phyloP scores from a whole-genome alignment of 208 protist species.

The Leishmania arabica region DNA sequence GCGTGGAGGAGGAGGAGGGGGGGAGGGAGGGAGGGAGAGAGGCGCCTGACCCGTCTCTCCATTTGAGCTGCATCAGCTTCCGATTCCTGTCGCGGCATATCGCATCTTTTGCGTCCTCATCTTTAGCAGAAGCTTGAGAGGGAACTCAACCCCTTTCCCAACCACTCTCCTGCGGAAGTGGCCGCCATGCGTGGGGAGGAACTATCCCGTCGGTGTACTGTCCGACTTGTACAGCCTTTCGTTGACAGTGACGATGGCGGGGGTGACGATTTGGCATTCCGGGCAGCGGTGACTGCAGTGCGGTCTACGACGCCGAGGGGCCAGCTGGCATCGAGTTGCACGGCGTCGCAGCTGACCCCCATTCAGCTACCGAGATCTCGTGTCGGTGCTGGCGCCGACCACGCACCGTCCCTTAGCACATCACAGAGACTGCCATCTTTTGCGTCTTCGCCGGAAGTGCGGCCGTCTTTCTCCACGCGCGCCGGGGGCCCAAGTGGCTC shows the following conservation, averaged over 20 bases:
- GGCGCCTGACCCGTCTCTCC: background rate
- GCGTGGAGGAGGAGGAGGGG: background rate
- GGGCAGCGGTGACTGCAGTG: background rate
- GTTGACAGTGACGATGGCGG: conserved; percentile 2
- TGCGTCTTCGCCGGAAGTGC: background rate
- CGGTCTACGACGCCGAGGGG: background rate
- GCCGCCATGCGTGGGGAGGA: conserved; percentile 3
- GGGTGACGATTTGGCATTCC: background rate
- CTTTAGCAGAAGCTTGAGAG: background rate
- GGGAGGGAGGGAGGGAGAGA: too few relatives aligned
- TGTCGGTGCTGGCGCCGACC: background rate
- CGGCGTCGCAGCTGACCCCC: background rate
- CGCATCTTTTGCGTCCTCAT: background rate
- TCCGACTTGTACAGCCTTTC: conserved; percentile 19
- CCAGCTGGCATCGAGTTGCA: background rate
- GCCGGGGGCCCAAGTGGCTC: background rate
- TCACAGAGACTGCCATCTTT: background rate
- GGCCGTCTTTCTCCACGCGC: background rate
- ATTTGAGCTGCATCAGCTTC: background rate
- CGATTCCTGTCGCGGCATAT: background rate
- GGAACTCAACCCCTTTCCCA: background rate
- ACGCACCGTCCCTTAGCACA: background rate
- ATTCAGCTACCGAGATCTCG: background rate
- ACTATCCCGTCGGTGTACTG: background rate
- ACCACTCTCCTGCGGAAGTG: background rate